Base-by-base conservation (phyloP, 2,329 filamentous ascomycete species). In the Aphanoascus verrucosus region DNA sequence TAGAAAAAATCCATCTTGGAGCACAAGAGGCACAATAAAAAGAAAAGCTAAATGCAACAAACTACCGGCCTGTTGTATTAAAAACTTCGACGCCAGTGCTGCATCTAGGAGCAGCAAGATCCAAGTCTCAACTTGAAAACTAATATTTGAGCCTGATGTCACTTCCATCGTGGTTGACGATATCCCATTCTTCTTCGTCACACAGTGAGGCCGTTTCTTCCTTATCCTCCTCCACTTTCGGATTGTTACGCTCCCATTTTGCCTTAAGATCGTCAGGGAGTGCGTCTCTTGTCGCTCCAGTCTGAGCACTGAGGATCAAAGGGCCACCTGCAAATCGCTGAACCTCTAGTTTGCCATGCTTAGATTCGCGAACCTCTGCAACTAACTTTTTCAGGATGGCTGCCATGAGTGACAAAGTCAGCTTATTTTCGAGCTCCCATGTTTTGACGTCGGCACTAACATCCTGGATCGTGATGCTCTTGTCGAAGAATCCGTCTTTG, bases 401-500 rank as follows among this genome's bases (percentile, higher is more conserved):
- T 28, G 31, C 43, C 14, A 56, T 32, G 11, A 37, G 47, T 11
- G 42, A 38, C n/a, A 67, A 52, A 11, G 9, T 43, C 3, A 42
- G 12, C 19, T 65, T 47, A 12, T 77, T 69, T 1, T 67, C 59
- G 5, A 53, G 52, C 55, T 77, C 74, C 75, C 75, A 79, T 2
- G 60, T 45, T 9, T 62, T 44, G 0, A 77, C 52, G 5, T 68
- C 61, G 8, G 64, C 41, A 1, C 61, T 60, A n/a, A 74, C 61
- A 53, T 76, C 61, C 14, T 61, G 59, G 6, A 73, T 61, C n/a
- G 56, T 60, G 37, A 75, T 68, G 12, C 74, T 46, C 1, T 19
- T 64, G 14, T 69, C 50, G 59, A 80, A 80, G 0, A 67, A 34
- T 5, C 69, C 69, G 5, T 53, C 60, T 7, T 70, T 56, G 58